These are phyloP conservation scores for Saposhnikovia divaricata DNA, from an alignment of 129 eudicot genomes.

Conservation along the genomic window DNA sequence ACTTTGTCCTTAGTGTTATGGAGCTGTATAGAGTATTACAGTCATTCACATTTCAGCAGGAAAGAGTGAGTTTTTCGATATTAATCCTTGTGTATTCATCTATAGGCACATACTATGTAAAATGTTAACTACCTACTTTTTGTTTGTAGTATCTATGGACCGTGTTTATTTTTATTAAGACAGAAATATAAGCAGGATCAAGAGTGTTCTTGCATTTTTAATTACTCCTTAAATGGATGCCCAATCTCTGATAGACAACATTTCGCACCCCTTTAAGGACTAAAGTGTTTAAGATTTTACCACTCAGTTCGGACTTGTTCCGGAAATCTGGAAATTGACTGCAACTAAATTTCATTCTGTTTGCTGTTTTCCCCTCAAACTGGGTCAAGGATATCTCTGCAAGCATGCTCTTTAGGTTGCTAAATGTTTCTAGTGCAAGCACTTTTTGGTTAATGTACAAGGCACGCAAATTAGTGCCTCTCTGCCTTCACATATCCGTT, in stretches of 20 bases:
- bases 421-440: neutral
- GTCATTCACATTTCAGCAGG: conserved; percentile 39
- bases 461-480: neutral
- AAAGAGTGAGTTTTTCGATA: conserved; percentile 43
- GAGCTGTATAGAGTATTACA: conserved; percentile 41
- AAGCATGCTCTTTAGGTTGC: neutral
- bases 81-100: neutral
- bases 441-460: neutral
- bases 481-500: neutral
- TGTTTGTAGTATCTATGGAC: neutral
- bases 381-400: neutral
- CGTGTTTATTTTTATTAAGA: neutral
- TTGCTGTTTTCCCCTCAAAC: neutral
- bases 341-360: neutral
- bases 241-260: neutral
- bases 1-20: conserved; percentile 38
- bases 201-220: neutral
- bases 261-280: neutral
- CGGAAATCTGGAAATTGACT: neutral
- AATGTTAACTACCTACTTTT: neutral
- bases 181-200: neutral
- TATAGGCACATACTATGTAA: neutral
- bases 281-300: neutral
- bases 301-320: neutral
- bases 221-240: neutral